A percentile compares a stretch with the other conserved stretches of the same genome.
phyloP scores from a whole-genome alignment of 345 rosid species.

The Euphorbia lathyris region DNA sequence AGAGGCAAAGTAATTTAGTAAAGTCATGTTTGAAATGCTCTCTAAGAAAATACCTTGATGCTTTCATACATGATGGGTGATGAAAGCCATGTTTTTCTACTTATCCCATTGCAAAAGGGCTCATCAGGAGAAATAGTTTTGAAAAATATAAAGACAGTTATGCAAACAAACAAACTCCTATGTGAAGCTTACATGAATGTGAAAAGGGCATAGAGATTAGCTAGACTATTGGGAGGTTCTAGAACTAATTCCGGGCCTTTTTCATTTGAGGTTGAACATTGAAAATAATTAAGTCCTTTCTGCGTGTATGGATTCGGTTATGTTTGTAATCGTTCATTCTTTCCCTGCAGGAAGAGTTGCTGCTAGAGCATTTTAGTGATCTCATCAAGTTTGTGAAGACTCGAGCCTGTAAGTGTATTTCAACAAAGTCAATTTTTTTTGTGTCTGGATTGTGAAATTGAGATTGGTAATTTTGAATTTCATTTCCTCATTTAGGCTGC shows the following conservation, averaged over 20 bases:
- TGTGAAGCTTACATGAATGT: neutral
- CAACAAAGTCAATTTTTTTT: neutral
- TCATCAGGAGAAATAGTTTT: neutral
- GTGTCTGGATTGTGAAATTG: neutral
- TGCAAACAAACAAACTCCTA: neutral
- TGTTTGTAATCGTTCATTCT: neutral
- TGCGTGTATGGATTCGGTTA: neutral
- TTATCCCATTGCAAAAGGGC: neutral
- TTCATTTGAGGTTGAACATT: neutral
- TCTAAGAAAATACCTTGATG: too few relatives aligned
- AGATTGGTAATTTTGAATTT: neutral
- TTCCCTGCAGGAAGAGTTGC: constrained; percentile 74
- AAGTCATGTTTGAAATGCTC: neutral
- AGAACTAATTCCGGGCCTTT: neutral
- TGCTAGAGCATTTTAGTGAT: constrained; percentile 85
- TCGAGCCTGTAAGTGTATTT: constrained; percentile 67
- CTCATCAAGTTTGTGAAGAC: constrained; percentile 86
- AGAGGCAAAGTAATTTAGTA: neutral
- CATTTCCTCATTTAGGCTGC: neutral
- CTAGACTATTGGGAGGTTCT: neutral
- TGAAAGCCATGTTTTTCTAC: neutral
- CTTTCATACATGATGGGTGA: too few relatives aligned
- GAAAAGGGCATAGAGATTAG: neutral
- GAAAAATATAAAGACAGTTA: neutral
- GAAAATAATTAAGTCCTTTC: neutral